Evolutionary conservation across 257 asterid genomes (phyloP), one percentile per base, ranked within the genome.

Genomic region (Misopates orontium): DNA sequence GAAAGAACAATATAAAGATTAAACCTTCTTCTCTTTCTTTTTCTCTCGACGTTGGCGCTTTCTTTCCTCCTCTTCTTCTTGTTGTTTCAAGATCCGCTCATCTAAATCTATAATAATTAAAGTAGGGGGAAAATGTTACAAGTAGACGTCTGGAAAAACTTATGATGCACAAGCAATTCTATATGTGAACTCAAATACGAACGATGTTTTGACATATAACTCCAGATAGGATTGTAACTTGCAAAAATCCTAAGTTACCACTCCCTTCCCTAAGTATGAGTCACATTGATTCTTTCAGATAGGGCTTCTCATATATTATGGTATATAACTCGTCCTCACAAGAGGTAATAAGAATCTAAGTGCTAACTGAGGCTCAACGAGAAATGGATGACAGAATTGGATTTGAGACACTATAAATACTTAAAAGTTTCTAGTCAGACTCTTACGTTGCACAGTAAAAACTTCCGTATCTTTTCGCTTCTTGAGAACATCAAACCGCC

Each of bases 21-120:
- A 51, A 48, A 86, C 99, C 99, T 94, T 93, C 85, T 90, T 93
- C 80, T 93, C 99, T 79, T 94, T 94, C 91, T 94, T 94, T 71
- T 85, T 94, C 78, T 94, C 99, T 59, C 96, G 77, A 18, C 97
- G 91, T 63, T 74, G 90, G 28, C 96, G 92, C 77, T 94, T 93
- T 65, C 90, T 83, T 77, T 93, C 99, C 73, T 93, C 99, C 82
- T 93, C 99, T 72, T 93, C 99, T 78, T 90, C 92, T 77, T 93
- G 95, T 68, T 87, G 97, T 77, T 90, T 94, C 78, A 90, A 62
- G 60, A 94, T 77, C 66, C 96, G 82, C 76, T 90, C 99, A 48
- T 94, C 97, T 15, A 94, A 85, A 78, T 94, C 99, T 93, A 56
- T 22, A 44, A 56, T 22, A 44, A 78, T 47, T 32, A 19, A 55